phyloP scores from a whole-genome alignment of 768 basidiomycete genomes.

The Mycena metata region DNA sequence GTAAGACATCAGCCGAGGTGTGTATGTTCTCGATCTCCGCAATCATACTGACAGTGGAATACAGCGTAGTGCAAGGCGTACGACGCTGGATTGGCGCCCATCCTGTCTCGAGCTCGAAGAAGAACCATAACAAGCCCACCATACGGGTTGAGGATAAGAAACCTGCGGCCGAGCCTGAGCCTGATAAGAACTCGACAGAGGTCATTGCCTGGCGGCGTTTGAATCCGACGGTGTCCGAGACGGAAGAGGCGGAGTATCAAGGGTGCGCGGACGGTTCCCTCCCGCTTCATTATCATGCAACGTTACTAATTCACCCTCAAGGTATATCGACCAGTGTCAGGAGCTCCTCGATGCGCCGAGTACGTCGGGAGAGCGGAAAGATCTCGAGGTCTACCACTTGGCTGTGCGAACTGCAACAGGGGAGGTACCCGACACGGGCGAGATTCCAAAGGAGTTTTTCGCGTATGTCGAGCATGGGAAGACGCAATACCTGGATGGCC shows the following conservation, averaged over 20 bases:
- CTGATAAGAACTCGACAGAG: slow-evolving; percentile 68
- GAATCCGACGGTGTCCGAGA: slow-evolving; percentile 71
- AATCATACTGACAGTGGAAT: slow-evolving; percentile 16
- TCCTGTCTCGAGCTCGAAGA: slow-evolving; percentile 57
- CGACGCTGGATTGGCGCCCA: slow-evolving; percentile 81
- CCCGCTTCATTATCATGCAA: background rate
- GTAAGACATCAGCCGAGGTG: slow-evolving; percentile 54
- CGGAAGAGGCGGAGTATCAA: slow-evolving; percentile 80
- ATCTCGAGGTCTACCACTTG: slow-evolving; percentile 67
- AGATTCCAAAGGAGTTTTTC: slow-evolving; percentile 59
- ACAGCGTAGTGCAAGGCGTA: slow-evolving; percentile 83
- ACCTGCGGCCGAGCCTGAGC: slow-evolving; percentile 45
- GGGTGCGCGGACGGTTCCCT: slow-evolving; percentile 56
- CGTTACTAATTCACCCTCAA: slow-evolving; percentile 42
- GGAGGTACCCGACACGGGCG: slow-evolving; percentile 53
- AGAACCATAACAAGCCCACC: slow-evolving; percentile 51
- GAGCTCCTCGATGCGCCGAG: slow-evolving; percentile 72
- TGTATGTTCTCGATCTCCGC: background rate
- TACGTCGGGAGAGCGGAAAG: slow-evolving; percentile 67
- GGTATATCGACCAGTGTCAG: slow-evolving; percentile 83
- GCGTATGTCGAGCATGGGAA: slow-evolving; percentile 60
- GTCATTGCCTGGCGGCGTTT: slow-evolving; percentile 69
- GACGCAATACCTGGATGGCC: slow-evolving; percentile 52
- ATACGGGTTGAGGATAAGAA: slow-evolving; percentile 54
- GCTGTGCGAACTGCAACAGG: slow-evolving; percentile 67